These are phyloP conservation scores for Ceratopteris richardii DNA, from an alignment of 75 land plant species.

Conservation along the genomic window DNA sequence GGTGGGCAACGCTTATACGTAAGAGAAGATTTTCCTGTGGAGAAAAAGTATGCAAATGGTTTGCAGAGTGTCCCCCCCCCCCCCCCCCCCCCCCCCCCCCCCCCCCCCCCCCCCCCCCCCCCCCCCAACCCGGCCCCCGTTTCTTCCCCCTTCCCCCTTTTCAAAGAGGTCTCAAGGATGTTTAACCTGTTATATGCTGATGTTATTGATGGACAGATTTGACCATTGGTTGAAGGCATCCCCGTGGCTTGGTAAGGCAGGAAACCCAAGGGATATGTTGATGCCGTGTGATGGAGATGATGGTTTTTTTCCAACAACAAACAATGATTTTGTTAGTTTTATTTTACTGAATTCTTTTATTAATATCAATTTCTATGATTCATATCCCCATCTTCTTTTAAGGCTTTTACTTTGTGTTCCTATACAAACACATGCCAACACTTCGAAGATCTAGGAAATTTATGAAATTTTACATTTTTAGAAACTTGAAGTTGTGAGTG, in stretches of 20 bases:
- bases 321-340: slow-evolving; percentile 71
- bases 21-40: not conserved
- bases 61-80: too few relatives aligned
- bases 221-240: slow-evolving; percentile 72
- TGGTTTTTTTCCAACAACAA: slow-evolving; percentile 67
- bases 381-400: too few relatives aligned
- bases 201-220: slow-evolving; percentile 35
- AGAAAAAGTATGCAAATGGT: not conserved
- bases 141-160: too few relatives aligned
- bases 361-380: too few relatives aligned
- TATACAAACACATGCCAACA: too few relatives aligned
- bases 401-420: too few relatives aligned
- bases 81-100: too few relatives aligned
- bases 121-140: too few relatives aligned
- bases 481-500: slow-evolving; percentile 79
- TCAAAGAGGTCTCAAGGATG: too few relatives aligned
- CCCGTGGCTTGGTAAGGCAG: slow-evolving; percentile 60
- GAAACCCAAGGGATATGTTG: slow-evolving; percentile 73
- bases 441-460: not conserved
- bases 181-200: too few relatives aligned
- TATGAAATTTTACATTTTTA: slow-evolving; percentile 11
- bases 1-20: slow-evolving; percentile 4
- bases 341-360: not conserved
- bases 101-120: too few relatives aligned
- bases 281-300: slow-evolving; percentile 90